phyloP scores from a whole-genome alignment of 1,139 yeast genomes.

The Barnettozyma hawaiiensis region DNA sequence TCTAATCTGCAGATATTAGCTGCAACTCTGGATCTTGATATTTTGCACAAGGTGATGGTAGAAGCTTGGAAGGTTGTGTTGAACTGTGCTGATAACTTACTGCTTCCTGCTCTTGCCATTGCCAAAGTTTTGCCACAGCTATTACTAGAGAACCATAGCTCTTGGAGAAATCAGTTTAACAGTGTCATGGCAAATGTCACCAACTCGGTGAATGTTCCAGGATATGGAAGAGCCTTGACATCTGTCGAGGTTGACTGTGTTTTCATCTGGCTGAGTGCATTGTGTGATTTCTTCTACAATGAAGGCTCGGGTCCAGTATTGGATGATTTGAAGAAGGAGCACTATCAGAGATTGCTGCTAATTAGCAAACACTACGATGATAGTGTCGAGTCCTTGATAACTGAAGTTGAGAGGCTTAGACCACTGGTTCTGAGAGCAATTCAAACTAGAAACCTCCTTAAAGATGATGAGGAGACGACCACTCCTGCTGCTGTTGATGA shows the following conservation, averaged over 20 bases:
- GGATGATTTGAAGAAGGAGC: conserved; percentile 55
- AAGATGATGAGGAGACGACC: conserved; percentile 30
- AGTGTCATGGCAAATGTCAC: conserved; percentile 46
- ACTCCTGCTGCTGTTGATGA: conserved; percentile 28
- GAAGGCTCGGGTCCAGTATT: conserved; percentile 80
- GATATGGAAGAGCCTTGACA: conserved; percentile 52
- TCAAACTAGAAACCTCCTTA: conserved; percentile 34
- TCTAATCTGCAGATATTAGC: conserved; percentile 65
- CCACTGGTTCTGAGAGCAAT: conserved; percentile 47
- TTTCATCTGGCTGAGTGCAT: conserved; percentile 63
- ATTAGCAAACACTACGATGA: conserved; percentile 66
- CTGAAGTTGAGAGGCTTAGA: conserved; percentile 54
- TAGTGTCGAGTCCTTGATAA: conserved; percentile 43
- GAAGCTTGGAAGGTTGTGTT: conserved; percentile 72
- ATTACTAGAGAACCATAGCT: conserved; percentile 21
- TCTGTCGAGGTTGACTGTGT: conserved; percentile 62
- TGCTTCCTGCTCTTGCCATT: conserved; percentile 66
- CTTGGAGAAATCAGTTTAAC: conserved; percentile 47
- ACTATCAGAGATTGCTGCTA: conserved; percentile 58
- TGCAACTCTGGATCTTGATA: conserved; percentile 50
- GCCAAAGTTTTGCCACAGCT: conserved; percentile 42
- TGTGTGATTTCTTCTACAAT: conserved; percentile 74
- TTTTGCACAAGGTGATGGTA: conserved; percentile 63
- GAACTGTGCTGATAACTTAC: conserved; percentile 54
- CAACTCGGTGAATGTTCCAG: conserved; percentile 33